These are phyloP conservation scores for Spiromastix sp. DNA, from an alignment of 2,329 filamentous ascomycete species.

Conservation along the genomic window DNA sequence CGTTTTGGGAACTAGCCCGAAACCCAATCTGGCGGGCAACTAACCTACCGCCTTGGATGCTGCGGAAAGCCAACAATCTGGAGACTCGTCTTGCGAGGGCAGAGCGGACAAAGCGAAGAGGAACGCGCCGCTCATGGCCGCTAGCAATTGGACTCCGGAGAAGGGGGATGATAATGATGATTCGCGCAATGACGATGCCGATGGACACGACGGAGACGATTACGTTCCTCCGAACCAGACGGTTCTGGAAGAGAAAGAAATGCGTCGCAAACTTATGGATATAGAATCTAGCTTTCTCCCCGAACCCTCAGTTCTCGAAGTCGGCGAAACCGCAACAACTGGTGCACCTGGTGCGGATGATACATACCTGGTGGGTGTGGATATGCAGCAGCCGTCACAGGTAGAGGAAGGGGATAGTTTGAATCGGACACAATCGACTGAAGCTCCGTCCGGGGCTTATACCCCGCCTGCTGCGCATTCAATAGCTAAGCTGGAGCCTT, in stretches of 20 bases:
- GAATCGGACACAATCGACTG: too few relatives aligned
- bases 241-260: slow-evolving; percentile 46
- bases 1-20: too few relatives aligned
- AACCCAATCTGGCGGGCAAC: too few relatives aligned
- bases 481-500: slow-evolving; percentile 6
- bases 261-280: slow-evolving; percentile 50
- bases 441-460: slow-evolving; percentile 12
- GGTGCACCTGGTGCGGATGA: slow-evolving; percentile 26
- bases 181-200: slow-evolving; percentile 10
- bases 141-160: slow-evolving; percentile 12
- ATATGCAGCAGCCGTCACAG: slow-evolving; percentile 14
- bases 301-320: slow-evolving; percentile 38
- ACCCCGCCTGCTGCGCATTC: slow-evolving; percentile 17
- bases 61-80: too few relatives aligned
- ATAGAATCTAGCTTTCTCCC: slow-evolving; percentile 55
- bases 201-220: slow-evolving; percentile 5
- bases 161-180: slow-evolving; percentile 18
- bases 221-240: slow-evolving; percentile 26
- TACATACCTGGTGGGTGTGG: slow-evolving; percentile 33
- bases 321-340: slow-evolving; percentile 16
- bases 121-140: too few relatives aligned
- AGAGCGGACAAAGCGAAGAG: too few relatives aligned
- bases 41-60: too few relatives aligned
- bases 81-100: too few relatives aligned
- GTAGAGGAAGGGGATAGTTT: slow-evolving; percentile 6